Percentiles rank a stretch among this genome's conserved stretches.
phyloP scores from a whole-genome alignment of 768 basidiomycete species.

The Collybiopsis luxurians region DNA sequence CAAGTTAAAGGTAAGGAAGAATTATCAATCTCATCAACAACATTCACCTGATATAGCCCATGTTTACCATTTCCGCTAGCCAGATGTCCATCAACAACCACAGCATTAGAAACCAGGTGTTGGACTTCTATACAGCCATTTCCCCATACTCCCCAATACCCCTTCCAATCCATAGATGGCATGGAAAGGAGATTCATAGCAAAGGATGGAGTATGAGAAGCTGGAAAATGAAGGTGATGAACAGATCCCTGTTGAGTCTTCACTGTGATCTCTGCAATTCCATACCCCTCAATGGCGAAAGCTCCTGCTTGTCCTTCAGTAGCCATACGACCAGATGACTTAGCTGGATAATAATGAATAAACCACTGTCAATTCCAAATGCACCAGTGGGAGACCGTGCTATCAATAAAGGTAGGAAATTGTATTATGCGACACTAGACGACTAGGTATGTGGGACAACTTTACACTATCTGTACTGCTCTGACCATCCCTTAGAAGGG shows the following conservation, averaged over 20 bases:
- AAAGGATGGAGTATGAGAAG: background rate
- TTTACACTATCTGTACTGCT: too few relatives aligned
- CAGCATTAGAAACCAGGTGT: too few relatives aligned
- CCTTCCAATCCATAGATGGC: too few relatives aligned
- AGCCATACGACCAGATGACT: background rate
- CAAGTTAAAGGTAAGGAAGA: too few relatives aligned
- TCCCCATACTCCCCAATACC: too few relatives aligned
- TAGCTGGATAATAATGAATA: background rate
- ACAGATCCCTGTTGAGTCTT: background rate
- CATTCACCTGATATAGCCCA: too few relatives aligned
- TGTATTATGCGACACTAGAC: too few relatives aligned
- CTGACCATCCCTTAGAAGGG: background rate
- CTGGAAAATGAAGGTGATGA: background rate
- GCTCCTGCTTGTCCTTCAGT: background rate
- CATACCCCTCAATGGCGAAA: background rate
- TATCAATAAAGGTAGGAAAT: constrained; percentile 1
- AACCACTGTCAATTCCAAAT: background rate
- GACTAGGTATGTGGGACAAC: too few relatives aligned
- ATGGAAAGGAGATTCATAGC: background rate
- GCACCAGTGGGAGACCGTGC: background rate
- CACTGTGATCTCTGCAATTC: background rate
- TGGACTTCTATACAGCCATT: too few relatives aligned
- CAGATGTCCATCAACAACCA: too few relatives aligned
- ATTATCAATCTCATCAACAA: too few relatives aligned
- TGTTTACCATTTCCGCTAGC: too few relatives aligned